Conservation (phyloP, 768 basidiomycete species). For the Collybiopsis confluens region DNA sequence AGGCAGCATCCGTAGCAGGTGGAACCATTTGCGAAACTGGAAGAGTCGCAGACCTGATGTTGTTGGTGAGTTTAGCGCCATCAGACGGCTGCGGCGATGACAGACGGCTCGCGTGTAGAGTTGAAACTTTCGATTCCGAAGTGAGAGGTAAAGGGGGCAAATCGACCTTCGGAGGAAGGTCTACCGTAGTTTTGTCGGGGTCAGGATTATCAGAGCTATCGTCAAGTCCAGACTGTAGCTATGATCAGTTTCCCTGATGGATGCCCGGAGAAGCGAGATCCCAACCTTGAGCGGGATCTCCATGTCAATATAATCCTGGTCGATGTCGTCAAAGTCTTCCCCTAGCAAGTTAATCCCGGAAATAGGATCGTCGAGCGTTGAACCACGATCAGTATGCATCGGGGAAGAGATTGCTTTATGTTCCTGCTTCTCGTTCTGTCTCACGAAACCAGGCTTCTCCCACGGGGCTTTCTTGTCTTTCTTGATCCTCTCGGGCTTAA, state of each 20-base stretch:
- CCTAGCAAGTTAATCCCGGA: not conserved
- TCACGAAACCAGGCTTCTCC: constrained; percentile 20
- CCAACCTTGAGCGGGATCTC: not conserved
- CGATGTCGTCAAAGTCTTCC: not conserved
- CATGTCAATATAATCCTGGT: not conserved
- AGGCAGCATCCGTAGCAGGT: not conserved
- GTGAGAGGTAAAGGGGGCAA: too few relatives aligned
- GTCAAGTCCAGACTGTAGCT: not conserved
- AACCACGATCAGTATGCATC: constrained; percentile 12
- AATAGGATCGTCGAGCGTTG: not conserved
- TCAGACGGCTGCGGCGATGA: too few relatives aligned
- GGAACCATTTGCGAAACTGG: too few relatives aligned
- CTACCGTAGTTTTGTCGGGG: not conserved
- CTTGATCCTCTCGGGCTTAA: constrained; percentile 10
- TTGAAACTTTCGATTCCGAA: not conserved
- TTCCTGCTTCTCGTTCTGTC: constrained; percentile 9
- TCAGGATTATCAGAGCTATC: not conserved
- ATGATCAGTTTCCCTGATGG: not conserved
- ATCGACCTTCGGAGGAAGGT: not conserved
- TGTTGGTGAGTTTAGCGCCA: too few relatives aligned
- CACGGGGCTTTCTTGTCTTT: constrained; percentile 27
- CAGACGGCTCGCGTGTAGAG: not conserved
- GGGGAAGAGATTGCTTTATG: not conserved
- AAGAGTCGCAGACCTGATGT: too few relatives aligned
- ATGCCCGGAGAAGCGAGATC: not conserved